A percentile compares a stretch with the other conserved stretches of the same genome.
phyloP scores from a whole-genome alignment of 2,329 filamentous ascomycete genomes.

The Penicillium hesseltinei region DNA sequence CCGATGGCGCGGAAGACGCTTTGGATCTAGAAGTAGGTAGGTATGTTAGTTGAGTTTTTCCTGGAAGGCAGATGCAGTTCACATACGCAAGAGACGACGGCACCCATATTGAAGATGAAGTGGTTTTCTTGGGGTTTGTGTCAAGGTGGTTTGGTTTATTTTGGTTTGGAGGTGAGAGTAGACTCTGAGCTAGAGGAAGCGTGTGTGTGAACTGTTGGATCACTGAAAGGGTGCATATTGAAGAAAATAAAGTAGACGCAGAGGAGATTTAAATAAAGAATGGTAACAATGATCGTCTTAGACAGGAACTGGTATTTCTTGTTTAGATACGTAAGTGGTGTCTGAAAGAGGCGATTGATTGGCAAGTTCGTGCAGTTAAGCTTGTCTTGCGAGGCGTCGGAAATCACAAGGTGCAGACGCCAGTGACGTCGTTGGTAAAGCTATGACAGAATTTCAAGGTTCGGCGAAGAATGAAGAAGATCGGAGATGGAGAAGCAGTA shows the following conservation, averaged over 20 bases:
- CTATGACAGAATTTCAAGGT: constrained; percentile 4
- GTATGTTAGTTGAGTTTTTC: constrained; percentile 26
- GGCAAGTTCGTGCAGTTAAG: constrained; percentile 11
- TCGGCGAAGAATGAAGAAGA: not conserved
- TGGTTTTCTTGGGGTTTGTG: constrained; percentile 5
- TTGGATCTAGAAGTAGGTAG: constrained; percentile 49
- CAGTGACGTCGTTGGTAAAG: constrained; percentile 6
- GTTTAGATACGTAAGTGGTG: constrained; percentile 18
- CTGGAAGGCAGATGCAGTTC: not conserved
- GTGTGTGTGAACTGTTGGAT: constrained; percentile 28
- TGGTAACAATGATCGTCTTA: not conserved
- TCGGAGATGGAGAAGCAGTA: not conserved
- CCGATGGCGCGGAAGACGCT: constrained; percentile 64
- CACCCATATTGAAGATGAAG: constrained; percentile 64
- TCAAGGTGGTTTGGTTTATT: constrained; percentile 9
- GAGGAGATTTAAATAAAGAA: constrained; percentile 9
- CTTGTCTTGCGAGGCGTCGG: constrained; percentile 3
- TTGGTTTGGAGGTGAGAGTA: constrained; percentile 14
- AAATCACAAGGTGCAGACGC: not conserved
- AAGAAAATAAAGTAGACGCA: not conserved
- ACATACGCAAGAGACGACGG: constrained; percentile 79
- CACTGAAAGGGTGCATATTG: constrained; percentile 32
- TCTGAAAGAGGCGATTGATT: constrained; percentile 23
- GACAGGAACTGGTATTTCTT: not conserved
- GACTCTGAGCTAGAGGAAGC: constrained; percentile 30